phyloP scores from a whole-genome alignment of 345 rosid genomes.

The Ricinus communis region DNA sequence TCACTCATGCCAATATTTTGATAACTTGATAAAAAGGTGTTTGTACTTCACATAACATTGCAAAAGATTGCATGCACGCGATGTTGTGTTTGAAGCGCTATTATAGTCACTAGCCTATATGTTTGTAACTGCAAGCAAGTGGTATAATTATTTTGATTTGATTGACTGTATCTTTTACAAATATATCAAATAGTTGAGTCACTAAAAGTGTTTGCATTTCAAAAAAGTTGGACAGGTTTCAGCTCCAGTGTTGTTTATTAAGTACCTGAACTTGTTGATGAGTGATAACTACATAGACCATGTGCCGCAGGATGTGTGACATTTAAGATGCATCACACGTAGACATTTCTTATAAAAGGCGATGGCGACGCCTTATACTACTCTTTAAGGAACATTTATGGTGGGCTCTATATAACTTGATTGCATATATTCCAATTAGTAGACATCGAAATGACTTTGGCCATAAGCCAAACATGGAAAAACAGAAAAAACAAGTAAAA shows the following conservation, averaged over 20 bases:
- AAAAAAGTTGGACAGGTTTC: background rate
- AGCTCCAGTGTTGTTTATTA: background rate
- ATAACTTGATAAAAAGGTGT: background rate
- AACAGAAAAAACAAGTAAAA: background rate
- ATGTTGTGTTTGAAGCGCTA: background rate
- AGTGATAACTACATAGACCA: background rate
- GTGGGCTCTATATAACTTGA: background rate
- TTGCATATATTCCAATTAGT: background rate
- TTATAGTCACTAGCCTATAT: background rate
- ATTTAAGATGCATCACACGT: background rate
- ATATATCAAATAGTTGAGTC: background rate
- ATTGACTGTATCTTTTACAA: background rate
- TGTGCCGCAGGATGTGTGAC: background rate
- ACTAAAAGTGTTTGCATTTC: background rate
- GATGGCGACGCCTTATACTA: background rate
- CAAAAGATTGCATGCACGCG: background rate
- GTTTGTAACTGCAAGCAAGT: background rate
- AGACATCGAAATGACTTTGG: background rate
- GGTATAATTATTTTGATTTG: background rate
- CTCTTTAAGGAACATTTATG: background rate
- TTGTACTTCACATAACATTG: background rate
- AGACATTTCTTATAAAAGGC: background rate
- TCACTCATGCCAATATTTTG: background rate
- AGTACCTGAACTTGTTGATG: background rate
- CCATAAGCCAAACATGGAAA: background rate